phyloP scores from a whole-genome alignment of 495 filamentous ascomycete species.

The Choiromyces venosus region DNA sequence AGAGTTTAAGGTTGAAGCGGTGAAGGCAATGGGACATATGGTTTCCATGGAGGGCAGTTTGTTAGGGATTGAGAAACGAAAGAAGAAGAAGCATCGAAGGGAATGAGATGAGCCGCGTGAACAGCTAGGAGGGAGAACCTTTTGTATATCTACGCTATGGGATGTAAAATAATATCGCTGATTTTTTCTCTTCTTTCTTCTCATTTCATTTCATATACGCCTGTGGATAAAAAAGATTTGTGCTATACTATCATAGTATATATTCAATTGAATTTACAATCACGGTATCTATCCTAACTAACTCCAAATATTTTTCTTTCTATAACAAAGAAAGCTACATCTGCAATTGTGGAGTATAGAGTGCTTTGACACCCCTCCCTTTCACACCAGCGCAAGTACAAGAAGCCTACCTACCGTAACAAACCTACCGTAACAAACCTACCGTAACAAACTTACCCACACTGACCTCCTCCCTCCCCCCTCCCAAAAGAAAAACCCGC shows the following conservation, averaged over 20 bases:
- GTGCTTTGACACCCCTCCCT: neutral
- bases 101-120: neutral
- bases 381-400: no score
- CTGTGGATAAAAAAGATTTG: neutral
- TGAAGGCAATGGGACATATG: conserved; percentile 58
- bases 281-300: neutral
- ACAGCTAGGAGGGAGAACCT: neutral
- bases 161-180: neutral
- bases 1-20: conserved; percentile 58
- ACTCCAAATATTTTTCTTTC: neutral
- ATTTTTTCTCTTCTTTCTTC: neutral
- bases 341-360: neutral
- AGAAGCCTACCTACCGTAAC: neutral
- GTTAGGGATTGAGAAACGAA: conserved; percentile 41
- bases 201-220: neutral
- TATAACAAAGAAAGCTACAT: neutral
- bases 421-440: neutral
- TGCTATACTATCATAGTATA: neutral
- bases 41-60: conserved; percentile 67
- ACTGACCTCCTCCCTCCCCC: no score
- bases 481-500: neutral
- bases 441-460: neutral
- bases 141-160: neutral
- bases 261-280: neutral
- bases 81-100: neutral